Base-by-base conservation (phyloP, 73 alveolate genomes). In the Paramecium pentaurelia region DNA sequence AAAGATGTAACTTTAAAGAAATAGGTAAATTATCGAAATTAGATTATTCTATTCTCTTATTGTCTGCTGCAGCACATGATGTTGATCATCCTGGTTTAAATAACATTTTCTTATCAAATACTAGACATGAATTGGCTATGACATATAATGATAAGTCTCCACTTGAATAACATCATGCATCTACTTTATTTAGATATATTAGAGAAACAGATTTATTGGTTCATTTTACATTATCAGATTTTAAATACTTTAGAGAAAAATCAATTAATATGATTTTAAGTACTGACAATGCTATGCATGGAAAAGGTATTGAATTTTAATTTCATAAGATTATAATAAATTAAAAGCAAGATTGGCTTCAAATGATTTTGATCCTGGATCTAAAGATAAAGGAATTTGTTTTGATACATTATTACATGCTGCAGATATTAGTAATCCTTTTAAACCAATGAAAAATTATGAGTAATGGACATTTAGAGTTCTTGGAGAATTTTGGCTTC, bases 201-300 rank as follows among this genome's bases (percentile, higher is more conserved):
- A 49, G 86, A 88, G 95, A 93, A 27, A 68, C 75, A 8, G 92
- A 93, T 85, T 34, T 97, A 22, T 71, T 96, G 7, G 83, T 32
- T 9, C 42, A 88, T 49, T 49, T 92, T 9, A 32, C 86, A 1
- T 71, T 30, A 51, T 96, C 93, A 18, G 96, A 95, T 51, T 89
- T 45, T 86, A 93, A 93, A 86, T 73, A 86, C 4, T 71, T 96
- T 12, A 93, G 99, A 77, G 86, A 93, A 85, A 91, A 93, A 77
- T 92, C 95, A 92, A 92, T 97, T 6, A 90, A 60, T 37, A 93
- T 95, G 93, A 95, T 97, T 36, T 88, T 97, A 22, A 97, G 94
- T 27, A 97, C 99, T 20, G 99, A 97, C 70, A 95, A 96, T 96
- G 95, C 99, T 20, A 71, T 93, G 88, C 99, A 97, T 64, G 96